phyloP scores from a whole-genome alignment of 75 land plant species.

The Cunninghamia lanceolata region DNA sequence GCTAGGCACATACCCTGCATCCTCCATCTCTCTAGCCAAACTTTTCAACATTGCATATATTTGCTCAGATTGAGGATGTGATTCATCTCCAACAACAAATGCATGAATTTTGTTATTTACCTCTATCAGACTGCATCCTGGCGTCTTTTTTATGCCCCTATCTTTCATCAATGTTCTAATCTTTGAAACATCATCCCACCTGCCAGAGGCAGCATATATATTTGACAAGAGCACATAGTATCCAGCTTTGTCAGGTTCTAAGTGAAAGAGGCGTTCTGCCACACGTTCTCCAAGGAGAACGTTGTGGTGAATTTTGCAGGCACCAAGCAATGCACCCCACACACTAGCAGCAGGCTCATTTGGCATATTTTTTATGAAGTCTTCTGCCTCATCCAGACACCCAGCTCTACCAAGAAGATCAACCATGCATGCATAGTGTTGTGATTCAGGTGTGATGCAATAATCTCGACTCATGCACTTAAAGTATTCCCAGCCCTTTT shows the following conservation, averaged over 20 bases:
- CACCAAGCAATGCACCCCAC: conserved; percentile 14
- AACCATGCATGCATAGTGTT: conserved; percentile 17
- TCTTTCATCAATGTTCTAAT: conserved; percentile 12
- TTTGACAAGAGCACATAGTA: conserved; percentile 14
- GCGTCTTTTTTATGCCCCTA: background rate
- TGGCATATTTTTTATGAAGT: conserved; percentile 1
- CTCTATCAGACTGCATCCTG: conserved; percentile 12
- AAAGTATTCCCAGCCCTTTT: conserved; percentile 6
- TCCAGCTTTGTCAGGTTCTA: conserved; percentile 14
- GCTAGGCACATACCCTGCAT: background rate
- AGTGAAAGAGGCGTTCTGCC: conserved; percentile 10
- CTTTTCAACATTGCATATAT: conserved; percentile 11
- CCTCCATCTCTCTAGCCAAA: conserved; percentile 3
- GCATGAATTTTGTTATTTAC: conserved; percentile 10
- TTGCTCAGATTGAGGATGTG: conserved; percentile 8
- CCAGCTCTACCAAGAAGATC: conserved; percentile 14
- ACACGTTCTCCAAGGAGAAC: background rate
- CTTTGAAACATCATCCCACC: conserved; percentile 8
- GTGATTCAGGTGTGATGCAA: background rate
- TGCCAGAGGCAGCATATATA: conserved; percentile 17
- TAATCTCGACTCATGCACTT: conserved; percentile 12
- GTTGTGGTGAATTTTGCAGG: conserved; percentile 11
- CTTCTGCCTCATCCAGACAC: conserved; percentile 9
- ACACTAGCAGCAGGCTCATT: background rate
- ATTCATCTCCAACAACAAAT: conserved; percentile 12